Conservation (phyloP, 345 rosid genomes). For the Populus ilicifolia region DNA sequence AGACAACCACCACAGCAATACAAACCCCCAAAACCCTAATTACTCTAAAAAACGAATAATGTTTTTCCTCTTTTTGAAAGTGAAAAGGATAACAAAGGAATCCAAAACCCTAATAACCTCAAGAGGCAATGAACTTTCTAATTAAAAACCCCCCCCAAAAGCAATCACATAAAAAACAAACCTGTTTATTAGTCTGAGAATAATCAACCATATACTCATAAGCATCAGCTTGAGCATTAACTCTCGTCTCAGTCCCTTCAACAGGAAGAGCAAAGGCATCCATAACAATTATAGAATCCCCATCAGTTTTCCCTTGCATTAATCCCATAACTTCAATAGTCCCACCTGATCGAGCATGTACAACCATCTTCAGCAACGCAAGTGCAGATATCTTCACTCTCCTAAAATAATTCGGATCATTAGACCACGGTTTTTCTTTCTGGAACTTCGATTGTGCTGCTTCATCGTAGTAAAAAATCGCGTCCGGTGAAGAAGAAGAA, state of each 20-base stretch:
- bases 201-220: slow-evolving; percentile 99
- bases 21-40: not conserved
- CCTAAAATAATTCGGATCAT: slow-evolving; percentile 92
- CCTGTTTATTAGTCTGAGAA: slow-evolving; percentile 96
- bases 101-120: too few relatives aligned
- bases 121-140: not conserved
- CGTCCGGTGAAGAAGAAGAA: slow-evolving; percentile 35
- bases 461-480: slow-evolving; percentile 81
- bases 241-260: slow-evolving; percentile 96
- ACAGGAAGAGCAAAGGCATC: slow-evolving; percentile 99
- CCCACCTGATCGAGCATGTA: slow-evolving; percentile 99
- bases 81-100: too few relatives aligned
- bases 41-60: not conserved
- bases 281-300: slow-evolving; percentile 95
- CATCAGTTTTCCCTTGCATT: slow-evolving; percentile 98
- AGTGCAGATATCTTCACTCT: slow-evolving; percentile 97
- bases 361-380: slow-evolving; percentile 98
- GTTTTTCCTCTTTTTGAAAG: too few relatives aligned
- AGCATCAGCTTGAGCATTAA: slow-evolving; percentile 99
- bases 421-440: slow-evolving; percentile 93
- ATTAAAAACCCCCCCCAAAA: not conserved
- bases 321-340: slow-evolving; percentile 99
- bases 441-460: slow-evolving; percentile 59
- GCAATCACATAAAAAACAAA: slow-evolving; percentile 3
- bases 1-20: not conserved